Evolutionary conservation across 1,284 basidiomycete genomes (phyloP).

Genomic region (Ceratobasidium sp.): DNA sequence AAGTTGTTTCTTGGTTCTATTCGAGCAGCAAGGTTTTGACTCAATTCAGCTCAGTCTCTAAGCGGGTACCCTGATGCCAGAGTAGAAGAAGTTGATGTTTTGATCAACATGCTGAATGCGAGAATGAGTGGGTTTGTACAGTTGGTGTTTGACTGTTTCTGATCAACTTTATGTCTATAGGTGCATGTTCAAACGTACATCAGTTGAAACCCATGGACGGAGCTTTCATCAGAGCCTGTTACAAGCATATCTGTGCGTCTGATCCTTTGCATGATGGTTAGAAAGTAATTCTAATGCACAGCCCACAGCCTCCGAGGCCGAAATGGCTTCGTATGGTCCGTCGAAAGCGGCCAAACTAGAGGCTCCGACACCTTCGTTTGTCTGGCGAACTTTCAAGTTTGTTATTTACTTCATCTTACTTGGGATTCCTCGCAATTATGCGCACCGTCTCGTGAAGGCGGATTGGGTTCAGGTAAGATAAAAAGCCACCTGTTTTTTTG

Average conservation of each 20-base stretch:
- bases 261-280: conserved; percentile 7
- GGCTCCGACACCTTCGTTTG: conserved; percentile 3
- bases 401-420: conserved; percentile 34
- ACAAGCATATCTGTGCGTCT: conserved; percentile 38
- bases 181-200: conserved; percentile 17
- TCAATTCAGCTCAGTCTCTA: conserved; percentile 37
- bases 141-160: not conserved
- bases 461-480: conserved; percentile 40
- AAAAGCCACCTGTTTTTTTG: not conserved
- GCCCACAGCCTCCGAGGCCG: conserved; percentile 24
- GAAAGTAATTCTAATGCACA: not conserved
- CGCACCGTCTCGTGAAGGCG: conserved; percentile 33
- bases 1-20: not conserved
- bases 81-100: conserved; percentile 35
- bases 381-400: conserved; percentile 8
- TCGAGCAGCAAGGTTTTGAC: not conserved
- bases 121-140: conserved; percentile 33
- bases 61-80: conserved; percentile 40
- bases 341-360: conserved; percentile 11
- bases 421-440: conserved; percentile 35
- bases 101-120: conserved; percentile 38
- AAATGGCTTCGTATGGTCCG: conserved; percentile 15
- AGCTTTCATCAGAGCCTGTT: conserved; percentile 33
- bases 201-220: conserved; percentile 38
- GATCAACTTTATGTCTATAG: not conserved